These are phyloP conservation scores for Ophiocordyceps camponoti-rufipedis DNA, from an alignment of 2,329 filamentous ascomycete species.

Conservation along the genomic window DNA sequence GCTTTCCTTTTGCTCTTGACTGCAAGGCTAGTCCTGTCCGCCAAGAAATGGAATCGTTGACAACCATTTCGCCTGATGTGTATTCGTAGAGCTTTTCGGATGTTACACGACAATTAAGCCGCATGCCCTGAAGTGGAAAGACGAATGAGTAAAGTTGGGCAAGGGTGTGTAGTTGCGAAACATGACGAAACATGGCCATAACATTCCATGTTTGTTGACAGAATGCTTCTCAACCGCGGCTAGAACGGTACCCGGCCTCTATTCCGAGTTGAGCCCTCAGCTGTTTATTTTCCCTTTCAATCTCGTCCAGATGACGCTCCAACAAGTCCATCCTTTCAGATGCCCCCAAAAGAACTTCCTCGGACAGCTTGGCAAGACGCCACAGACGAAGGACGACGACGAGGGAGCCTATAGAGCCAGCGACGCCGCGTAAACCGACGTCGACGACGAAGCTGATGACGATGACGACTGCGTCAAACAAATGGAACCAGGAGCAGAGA, in stretches of 20 bases:
- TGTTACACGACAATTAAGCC: too few species aligned
- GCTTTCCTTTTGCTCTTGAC: background rate
- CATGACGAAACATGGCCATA: background rate
- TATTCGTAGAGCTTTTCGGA: too few species aligned
- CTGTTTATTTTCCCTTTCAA: slow-evolving; percentile 27
- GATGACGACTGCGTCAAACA: slow-evolving; percentile 46
- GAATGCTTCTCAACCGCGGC: slow-evolving; percentile 2
- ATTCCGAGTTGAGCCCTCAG: slow-evolving; percentile 7
- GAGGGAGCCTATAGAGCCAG: slow-evolving; percentile 47
- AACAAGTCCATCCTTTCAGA: slow-evolving; percentile 43
- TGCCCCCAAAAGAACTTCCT: slow-evolving; percentile 46
- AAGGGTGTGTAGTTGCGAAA: background rate
- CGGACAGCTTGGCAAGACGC: slow-evolving; percentile 52
- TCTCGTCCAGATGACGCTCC: slow-evolving; percentile 27
- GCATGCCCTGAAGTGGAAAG: too few species aligned
- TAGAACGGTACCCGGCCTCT: slow-evolving; percentile 5
- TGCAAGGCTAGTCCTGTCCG: background rate
- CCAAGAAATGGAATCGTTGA: background rate
- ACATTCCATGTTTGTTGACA: too few species aligned
- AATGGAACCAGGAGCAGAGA: slow-evolving; percentile 39
- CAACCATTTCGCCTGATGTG: too few species aligned
- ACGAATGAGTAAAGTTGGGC: too few species aligned
- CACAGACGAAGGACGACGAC: slow-evolving; percentile 48
- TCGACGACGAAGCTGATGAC: slow-evolving; percentile 43
- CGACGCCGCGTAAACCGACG: slow-evolving; percentile 36